Base-by-base conservation (phyloP, 225 moss, liverwort and hornwort species). In the Sphagnum contortum region DNA sequence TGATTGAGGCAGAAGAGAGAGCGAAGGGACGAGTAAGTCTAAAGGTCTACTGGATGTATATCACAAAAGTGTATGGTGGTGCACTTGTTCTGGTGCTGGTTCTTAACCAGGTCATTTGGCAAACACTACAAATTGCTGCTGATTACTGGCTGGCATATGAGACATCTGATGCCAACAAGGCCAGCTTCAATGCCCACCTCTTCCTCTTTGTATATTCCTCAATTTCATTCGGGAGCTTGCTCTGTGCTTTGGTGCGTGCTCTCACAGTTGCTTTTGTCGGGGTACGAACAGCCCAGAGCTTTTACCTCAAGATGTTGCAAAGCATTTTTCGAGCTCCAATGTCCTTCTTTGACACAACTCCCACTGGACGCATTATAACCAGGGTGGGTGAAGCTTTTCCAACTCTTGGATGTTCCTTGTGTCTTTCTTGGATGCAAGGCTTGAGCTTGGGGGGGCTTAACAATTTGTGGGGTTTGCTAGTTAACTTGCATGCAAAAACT, bases 291-390 rank as follows among this genome's bases (percentile, higher is more conserved):
- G 80, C 82, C 0, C 89, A 91, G 58, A 72, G 66, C 57, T 89
- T 89, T 58, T 91, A 78, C 71, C 57, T 82, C 29, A 75, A 89
- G 68, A 91, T 91, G 91, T 73, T 91, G 49, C 69, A 74, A 10
- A 77, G 79, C 68, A 57, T 89, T 62, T 89, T 91, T 57, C 84
- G 82, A 48, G 84, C 91, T 29, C 91, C 91, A 2, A 91, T 91
- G 91, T 74, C 91, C 14, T 91, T 91, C 77, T 91, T 91, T 64
- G 91, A 91, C 58, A 87, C 91, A 48, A 91, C 91, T 3, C 91
- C 91, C 14, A 70, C 77, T 0, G 91, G 89, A 44, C 75, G 91
- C 71, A 80, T 91, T 46, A 80, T 91, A 14, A 76, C 79, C 48
- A 77, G 91, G 74, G 83, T 83, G 10, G 5, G 67, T 68, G 47